Evolutionary conservation across 805 yeast species (phyloP), one percentile per base, ranked within the genome.

Genomic region (Metahyphopichia silvanorum): DNA sequence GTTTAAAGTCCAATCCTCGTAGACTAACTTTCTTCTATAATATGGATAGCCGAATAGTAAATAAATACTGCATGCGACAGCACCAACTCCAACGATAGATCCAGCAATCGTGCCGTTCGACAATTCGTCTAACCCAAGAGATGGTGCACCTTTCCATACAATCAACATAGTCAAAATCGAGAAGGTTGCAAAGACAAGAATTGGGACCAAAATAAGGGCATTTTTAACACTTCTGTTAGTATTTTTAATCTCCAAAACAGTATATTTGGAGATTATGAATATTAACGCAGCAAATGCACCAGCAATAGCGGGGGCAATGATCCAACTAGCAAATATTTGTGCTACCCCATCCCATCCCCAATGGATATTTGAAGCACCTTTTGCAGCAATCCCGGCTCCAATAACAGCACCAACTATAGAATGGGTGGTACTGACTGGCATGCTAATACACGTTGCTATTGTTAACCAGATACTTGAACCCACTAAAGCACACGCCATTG

Each of bases 341-440:
- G 84, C 48, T 37, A 83, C 80, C 18, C 89, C 87, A 11, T 44
- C 32, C 91, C 89, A 83, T 17, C 87, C 88, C 91, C 91, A 83
- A 34, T 53, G 61, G 33, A 82, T 72, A 39, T 76, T 66, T 5
- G 59, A 50, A 27, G 75, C 77, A 37, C 87, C 87, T 43, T 69
- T 74, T 23, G 87, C 77, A 25, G 88, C 91, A 46, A 83, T 72
- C 40, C 86, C 82, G 6, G 83, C 72, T 43, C 91, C 91, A 38
- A 82, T 79, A 25, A 79, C 70, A 25, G 77, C 88, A 48, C 89
- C 89, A 31, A 82, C 82, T 42, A 83, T 80, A 7, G 87, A 78
- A 50, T 83, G 89, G 8, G 91, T 82, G 12, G 89, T 81, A 13
- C 89, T 82, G 26, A 82, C 88, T n/a, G 89, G 89, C 74, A 79